These are phyloP conservation scores for Fusarium armeniacum DNA, from an alignment of 2,329 filamentous ascomycete species.

Conservation along the genomic window DNA sequence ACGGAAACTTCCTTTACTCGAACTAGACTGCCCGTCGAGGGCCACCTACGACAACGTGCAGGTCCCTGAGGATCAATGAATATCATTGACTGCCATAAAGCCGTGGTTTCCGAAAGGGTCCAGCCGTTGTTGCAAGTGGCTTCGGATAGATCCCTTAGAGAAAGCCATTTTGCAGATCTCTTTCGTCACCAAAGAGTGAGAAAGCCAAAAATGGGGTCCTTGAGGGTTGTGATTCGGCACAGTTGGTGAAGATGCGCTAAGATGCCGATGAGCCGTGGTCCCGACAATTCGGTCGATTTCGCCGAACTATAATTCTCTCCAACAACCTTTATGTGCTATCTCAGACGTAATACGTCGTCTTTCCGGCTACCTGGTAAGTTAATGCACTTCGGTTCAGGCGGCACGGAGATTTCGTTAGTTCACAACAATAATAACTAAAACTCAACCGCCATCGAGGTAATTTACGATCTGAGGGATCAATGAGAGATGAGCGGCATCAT, in stretches of 20 bases:
- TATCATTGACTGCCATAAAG: not conserved
- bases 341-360: slow-evolving; percentile 1
- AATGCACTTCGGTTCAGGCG: not conserved
- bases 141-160: not conserved
- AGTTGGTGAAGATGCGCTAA: not conserved
- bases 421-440: not conserved
- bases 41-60: slow-evolving; percentile 8
- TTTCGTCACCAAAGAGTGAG: not conserved
- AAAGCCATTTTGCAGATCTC: not conserved
- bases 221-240: not conserved
- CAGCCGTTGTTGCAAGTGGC: not conserved
- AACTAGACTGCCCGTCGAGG: not conserved
- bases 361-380: not conserved
- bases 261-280: slow-evolving; percentile 10
- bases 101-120: slow-evolving; percentile 15
- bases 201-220: not conserved
- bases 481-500: not conserved
- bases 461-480: not conserved
- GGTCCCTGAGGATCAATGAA: slow-evolving; percentile 4
- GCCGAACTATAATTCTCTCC: not conserved
- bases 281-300: not conserved
- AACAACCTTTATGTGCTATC: not conserved
- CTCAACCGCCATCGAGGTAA: not conserved
- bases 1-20: not conserved
- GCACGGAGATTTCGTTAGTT: not conserved